phyloP scores from a whole-genome alignment of 768 basidiomycete genomes.

The Gymnopilus dilepis region DNA sequence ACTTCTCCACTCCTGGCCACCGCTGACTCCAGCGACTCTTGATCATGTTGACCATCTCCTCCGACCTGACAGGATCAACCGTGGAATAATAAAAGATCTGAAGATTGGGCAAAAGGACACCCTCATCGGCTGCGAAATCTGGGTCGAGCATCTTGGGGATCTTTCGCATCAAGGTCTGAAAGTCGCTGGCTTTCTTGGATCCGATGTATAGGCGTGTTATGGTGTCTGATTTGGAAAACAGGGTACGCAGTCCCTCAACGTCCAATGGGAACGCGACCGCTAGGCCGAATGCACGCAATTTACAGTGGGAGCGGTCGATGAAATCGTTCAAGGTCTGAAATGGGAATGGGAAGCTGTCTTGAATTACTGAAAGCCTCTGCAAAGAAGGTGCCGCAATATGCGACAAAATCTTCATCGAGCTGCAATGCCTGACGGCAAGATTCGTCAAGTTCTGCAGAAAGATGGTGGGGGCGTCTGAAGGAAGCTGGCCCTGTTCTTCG shows the following conservation, averaged over 20 bases:
- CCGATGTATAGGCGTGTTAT: conserved; percentile 6
- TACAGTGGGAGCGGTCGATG: neutral
- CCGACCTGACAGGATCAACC: conserved; percentile 9
- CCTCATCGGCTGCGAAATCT: neutral
- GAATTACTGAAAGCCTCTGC: conserved; percentile 1
- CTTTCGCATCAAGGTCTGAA: conserved; percentile 4
- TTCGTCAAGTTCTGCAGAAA: neutral
- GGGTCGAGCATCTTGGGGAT: conserved; percentile 13
- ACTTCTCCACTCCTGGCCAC: neutral
- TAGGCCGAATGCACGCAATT: conserved; percentile 4
- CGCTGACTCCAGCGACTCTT: conserved; percentile 5
- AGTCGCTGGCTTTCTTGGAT: conserved; percentile 2
- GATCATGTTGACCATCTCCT: conserved; percentile 11
- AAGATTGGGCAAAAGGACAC: conserved; percentile 11
- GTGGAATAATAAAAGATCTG: conserved; percentile 10
- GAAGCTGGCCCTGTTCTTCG: neutral
- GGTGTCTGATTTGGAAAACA: conserved; percentile 1
- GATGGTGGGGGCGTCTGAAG: neutral
- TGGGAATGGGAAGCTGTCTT: neutral
- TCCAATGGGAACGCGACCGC: conserved; percentile 2
- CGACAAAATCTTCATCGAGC: neutral
- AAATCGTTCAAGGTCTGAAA: neutral
- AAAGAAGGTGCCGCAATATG: neutral
- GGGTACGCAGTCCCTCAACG: neutral
- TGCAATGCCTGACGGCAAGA: neutral